Conservation (phyloP, 345 rosid genomes). For the Corchorus olitorius region DNA sequence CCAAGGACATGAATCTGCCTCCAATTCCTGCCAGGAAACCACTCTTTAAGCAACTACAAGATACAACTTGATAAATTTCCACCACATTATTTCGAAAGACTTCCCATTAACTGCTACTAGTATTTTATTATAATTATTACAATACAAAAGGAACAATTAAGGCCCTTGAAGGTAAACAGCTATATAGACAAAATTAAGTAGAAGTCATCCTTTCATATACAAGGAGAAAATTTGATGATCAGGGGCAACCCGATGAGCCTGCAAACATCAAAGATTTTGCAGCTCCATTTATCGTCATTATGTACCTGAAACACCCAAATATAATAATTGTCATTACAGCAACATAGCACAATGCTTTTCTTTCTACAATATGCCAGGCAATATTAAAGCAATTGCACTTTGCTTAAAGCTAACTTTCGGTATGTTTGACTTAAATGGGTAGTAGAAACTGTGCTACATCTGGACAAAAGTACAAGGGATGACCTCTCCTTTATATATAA, state of each 20-base stretch:
- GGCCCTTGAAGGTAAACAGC: background rate
- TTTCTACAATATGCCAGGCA: background rate
- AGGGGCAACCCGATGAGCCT: background rate
- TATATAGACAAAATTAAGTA: background rate
- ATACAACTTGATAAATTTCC: background rate
- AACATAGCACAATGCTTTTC: background rate
- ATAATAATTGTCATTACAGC: background rate
- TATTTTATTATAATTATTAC: background rate
- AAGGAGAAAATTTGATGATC: background rate
- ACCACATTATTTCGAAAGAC: background rate
- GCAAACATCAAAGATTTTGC: background rate
- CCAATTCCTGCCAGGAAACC: background rate
- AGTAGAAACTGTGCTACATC: background rate
- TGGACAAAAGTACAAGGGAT: background rate
- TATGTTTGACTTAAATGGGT: background rate
- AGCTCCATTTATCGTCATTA: background rate
- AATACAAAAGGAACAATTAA: background rate
- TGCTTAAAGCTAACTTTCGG: background rate
- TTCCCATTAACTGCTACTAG: background rate
- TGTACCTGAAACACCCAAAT: background rate
- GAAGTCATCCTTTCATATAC: background rate
- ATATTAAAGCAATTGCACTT: background rate
- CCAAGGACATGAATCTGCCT: background rate
- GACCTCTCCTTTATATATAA: background rate
- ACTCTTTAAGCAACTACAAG: background rate